Conservation (phyloP, 1,284 basidiomycete species). For the Coniferiporia sulphurascens region DNA sequence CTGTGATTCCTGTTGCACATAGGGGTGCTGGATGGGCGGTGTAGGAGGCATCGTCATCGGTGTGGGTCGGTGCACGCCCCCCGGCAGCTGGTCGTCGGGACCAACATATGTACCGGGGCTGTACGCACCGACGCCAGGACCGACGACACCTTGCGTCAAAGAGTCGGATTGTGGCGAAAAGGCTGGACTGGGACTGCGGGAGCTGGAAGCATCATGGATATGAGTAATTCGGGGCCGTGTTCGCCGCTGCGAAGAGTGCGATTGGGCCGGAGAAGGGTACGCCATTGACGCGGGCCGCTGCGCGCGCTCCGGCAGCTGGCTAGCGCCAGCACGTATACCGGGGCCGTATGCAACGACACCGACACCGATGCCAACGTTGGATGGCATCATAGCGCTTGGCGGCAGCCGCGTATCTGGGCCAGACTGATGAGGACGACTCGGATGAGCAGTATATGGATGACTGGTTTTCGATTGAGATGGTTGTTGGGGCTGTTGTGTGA, state of each 20-base stretch:
- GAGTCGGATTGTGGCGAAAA: too few relatives aligned
- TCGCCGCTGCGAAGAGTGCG: not conserved
- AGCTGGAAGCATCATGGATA: not conserved
- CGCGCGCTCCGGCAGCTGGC: not conserved
- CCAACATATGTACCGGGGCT: too few relatives aligned
- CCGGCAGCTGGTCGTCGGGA: too few relatives aligned
- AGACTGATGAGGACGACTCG: not conserved
- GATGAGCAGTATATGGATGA: not conserved
- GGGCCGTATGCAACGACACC: not conserved
- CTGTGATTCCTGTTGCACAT: too few relatives aligned
- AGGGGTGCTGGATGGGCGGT: too few relatives aligned
- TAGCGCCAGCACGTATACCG: not conserved
- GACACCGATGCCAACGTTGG: not conserved
- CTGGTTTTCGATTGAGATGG: not conserved
- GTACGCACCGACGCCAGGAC: too few relatives aligned
- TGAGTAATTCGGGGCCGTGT: not conserved
- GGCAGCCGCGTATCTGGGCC: not conserved
- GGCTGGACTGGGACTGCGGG: too few relatives aligned
- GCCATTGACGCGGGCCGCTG: slow-evolving; percentile 5
- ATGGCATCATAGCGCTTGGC: not conserved
- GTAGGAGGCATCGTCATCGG: too few relatives aligned
- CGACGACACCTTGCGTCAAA: too few relatives aligned
- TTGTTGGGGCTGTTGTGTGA: not conserved
- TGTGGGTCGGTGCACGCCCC: too few relatives aligned
- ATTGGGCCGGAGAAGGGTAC: not conserved